phyloP scores from a whole-genome alignment of 192 early-diverging fungal species.

The Spizellomyces punctatus region DNA sequence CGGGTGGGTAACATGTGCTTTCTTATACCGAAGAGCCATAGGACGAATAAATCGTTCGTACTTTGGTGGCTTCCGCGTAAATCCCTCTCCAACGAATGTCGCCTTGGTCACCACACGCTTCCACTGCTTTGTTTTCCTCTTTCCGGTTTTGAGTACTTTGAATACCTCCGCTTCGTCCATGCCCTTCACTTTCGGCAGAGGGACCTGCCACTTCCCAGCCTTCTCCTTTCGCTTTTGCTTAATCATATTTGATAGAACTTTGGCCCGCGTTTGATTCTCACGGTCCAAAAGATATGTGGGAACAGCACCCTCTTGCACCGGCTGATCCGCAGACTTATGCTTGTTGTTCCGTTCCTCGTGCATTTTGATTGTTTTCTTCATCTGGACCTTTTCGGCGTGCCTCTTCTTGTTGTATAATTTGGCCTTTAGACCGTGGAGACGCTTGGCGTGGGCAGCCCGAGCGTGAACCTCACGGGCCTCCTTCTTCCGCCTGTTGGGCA shows the following conservation, averaged over 20 bases:
- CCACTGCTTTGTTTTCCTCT: constrained; percentile 94
- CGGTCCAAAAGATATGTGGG: constrained; percentile 97
- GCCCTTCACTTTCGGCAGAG: constrained; percentile 96
- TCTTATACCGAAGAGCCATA: constrained; percentile 97
- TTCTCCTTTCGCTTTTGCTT: constrained; percentile 99
- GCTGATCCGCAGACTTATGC: constrained; percentile 84
- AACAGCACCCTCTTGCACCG: constrained; percentile 93
- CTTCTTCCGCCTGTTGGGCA: constrained; percentile 77
- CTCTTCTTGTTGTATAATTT: constrained; percentile 99
- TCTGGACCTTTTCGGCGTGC: constrained; percentile 97
- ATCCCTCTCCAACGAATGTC: constrained; percentile 98
- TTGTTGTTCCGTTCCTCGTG: constrained; percentile 97
- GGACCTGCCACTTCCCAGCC: constrained; percentile 95
- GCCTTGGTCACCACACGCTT: constrained; percentile 99
- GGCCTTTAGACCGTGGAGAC: constrained; percentile 96
- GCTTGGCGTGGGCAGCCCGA: constrained; percentile 88
- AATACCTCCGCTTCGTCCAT: constrained; percentile 99
- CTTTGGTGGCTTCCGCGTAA: constrained; percentile 99
- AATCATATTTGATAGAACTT: constrained; percentile 98
- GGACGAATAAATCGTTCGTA: constrained; percentile 98
- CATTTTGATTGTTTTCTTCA: constrained; percentile 99
- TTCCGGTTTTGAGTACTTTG: constrained; percentile 95
- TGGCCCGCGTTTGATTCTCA: constrained; percentile 95
- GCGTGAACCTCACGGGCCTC: constrained; percentile 94
- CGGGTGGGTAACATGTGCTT: constrained; percentile 98